phyloP scores from a whole-genome alignment of 441 rosid species.

The Bocquillonia castaneifolia region DNA sequence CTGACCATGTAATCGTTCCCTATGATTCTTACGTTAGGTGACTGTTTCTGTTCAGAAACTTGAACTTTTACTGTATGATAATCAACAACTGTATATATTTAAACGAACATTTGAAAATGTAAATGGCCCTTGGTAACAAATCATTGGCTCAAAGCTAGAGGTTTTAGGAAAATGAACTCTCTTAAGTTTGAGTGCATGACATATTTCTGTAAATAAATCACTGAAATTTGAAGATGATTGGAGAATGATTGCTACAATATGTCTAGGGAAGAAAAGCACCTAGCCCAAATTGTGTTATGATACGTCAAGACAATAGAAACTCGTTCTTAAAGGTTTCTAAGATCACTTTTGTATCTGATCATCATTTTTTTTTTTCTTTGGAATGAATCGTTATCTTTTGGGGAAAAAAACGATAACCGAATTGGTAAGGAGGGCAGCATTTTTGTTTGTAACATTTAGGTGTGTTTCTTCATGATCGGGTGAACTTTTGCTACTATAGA shows the following conservation, averaged over 20 bases:
- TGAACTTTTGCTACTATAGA: not conserved
- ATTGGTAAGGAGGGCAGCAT: too few species aligned
- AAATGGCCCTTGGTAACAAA: not conserved
- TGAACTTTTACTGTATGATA: not conserved
- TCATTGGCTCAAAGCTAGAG: not conserved
- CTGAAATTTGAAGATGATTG: not conserved
- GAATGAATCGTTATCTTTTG: too few species aligned
- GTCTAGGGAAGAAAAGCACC: too few species aligned
- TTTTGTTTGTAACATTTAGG: too few species aligned
- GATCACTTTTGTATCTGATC: too few species aligned
- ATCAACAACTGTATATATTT: conserved; percentile 15
- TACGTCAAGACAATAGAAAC: too few species aligned
- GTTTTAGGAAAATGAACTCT: not conserved
- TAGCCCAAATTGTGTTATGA: too few species aligned
- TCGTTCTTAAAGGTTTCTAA: too few species aligned
- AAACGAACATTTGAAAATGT: conserved; percentile 4
- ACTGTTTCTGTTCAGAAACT: conserved; percentile 18
- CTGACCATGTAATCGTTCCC: conserved; percentile 42
- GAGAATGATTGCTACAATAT: too few species aligned
- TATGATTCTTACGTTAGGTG: conserved; percentile 46
- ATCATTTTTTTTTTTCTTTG: too few species aligned
- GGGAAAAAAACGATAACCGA: too few species aligned
- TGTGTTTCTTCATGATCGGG: not conserved
- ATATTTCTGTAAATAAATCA: not conserved
- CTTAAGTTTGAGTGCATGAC: not conserved